Percentiles rank a stretch among this genome's conserved stretches.
Evolutionary conservation across 148 eudicot species (phyloP).

Genomic region (Pharnaceum exiguum): DNA sequence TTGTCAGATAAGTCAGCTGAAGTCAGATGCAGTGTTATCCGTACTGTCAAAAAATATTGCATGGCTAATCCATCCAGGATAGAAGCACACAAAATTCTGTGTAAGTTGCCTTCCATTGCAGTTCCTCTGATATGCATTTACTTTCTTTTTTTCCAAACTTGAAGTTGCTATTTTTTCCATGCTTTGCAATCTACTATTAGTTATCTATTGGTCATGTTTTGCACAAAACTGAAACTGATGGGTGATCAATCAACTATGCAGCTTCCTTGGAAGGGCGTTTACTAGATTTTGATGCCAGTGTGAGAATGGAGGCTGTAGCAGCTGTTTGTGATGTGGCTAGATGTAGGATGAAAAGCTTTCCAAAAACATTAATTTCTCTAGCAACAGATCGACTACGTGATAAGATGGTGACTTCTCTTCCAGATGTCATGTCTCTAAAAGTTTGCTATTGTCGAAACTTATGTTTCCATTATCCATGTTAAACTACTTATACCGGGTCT

Average conservation of each 20-base stretch:
- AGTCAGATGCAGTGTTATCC: slow-evolving; percentile 70
- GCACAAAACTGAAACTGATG: slow-evolving; percentile 1
- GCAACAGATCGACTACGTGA: slow-evolving; percentile 82
- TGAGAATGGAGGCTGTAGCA: slow-evolving; percentile 70
- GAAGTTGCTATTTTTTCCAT: not conserved
- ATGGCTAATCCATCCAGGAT: slow-evolving; percentile 43
- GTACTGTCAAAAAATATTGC: slow-evolving; percentile 56
- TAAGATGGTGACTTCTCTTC: slow-evolving; percentile 54
- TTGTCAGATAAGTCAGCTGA: slow-evolving; percentile 83
- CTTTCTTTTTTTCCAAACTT: not conserved
- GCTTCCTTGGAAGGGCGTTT: slow-evolving; percentile 75
- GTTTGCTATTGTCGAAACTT: not conserved
- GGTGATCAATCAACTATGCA: slow-evolving; percentile 21
- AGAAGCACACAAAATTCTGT: slow-evolving; percentile 55
- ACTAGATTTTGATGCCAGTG: slow-evolving; percentile 78
- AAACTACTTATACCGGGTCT: not conserved
- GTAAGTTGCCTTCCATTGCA: slow-evolving; percentile 31
- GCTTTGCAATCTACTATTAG: too few relatives aligned
- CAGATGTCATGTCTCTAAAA: not conserved
- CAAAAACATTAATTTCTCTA: slow-evolving; percentile 43
- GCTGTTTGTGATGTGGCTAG: slow-evolving; percentile 73
- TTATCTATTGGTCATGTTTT: too few relatives aligned
- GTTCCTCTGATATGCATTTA: not conserved
- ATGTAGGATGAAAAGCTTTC: slow-evolving; percentile 39
- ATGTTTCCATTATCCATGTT: slow-evolving; percentile 5